phyloP scores from a whole-genome alignment of 768 basidiomycete genomes.

The Tylopilus plumbeoviolaceoides region DNA sequence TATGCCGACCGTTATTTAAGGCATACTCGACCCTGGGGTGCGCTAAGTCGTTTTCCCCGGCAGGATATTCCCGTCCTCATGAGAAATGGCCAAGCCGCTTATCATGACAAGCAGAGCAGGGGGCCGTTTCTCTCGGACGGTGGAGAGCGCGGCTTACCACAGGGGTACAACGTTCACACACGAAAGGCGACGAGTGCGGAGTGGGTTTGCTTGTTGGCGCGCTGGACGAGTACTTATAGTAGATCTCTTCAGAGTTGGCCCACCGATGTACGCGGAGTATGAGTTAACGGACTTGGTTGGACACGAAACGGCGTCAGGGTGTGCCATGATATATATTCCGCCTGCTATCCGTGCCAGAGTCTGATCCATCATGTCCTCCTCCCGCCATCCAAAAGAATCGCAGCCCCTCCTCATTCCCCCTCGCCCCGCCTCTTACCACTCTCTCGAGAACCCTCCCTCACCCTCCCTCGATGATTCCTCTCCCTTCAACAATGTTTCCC shows the following conservation, averaged over 20 bases:
- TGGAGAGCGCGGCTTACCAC: not conserved
- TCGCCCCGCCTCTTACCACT: slow-evolving; percentile 38
- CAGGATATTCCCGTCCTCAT: not conserved
- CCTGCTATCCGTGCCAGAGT: not conserved
- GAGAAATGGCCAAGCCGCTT: not conserved
- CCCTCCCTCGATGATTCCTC: slow-evolving; percentile 25
- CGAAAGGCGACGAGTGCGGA: not conserved
- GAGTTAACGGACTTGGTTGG: slow-evolving; percentile 18
- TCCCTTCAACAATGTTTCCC: slow-evolving; percentile 45
- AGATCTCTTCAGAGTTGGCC: not conserved
- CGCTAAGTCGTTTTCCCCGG: not conserved
- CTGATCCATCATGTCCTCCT: slow-evolving; percentile 33
- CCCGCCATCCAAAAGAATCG: slow-evolving; percentile 39
- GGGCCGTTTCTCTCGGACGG: slow-evolving; percentile 2
- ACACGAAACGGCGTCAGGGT: slow-evolving; percentile 18
- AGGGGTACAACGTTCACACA: not conserved
- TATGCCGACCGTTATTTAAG: not conserved
- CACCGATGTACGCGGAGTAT: slow-evolving; percentile 31
- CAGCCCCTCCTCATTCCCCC: slow-evolving; percentile 49
- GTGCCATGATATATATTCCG: slow-evolving; percentile 24
- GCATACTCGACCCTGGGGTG: not conserved
- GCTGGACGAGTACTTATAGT: not conserved
- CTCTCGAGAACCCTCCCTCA: slow-evolving; percentile 28
- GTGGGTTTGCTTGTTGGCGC: not conserved
- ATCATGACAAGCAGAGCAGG: not conserved